phyloP scores from a whole-genome alignment of 768 basidiomycete species.

The Pulveroboletus sp. region DNA sequence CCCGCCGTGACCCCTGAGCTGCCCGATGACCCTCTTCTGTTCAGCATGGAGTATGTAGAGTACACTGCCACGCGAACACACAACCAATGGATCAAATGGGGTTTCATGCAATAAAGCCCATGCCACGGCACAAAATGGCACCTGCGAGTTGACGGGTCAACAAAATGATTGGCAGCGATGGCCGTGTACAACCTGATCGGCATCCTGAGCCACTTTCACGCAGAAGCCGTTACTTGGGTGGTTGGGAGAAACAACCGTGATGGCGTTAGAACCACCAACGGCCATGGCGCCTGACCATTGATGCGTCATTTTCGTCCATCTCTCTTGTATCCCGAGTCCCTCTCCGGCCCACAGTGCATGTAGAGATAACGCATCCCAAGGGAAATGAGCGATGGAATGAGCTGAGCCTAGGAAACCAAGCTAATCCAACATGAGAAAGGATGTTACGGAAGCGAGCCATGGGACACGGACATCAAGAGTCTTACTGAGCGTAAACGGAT shows the following conservation, averaged over 20 bases:
- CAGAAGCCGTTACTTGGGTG: constrained; percentile 22
- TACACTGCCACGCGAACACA: constrained; percentile 52
- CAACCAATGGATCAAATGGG: constrained; percentile 54
- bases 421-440: constrained; percentile 1
- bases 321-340: constrained; percentile 26
- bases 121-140: constrained; percentile 38
- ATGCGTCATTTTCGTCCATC: constrained; percentile 46
- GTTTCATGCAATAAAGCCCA: constrained; percentile 51
- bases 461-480: constrained; percentile 42
- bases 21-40: constrained; percentile 39
- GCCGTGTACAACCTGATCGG: constrained; percentile 13
- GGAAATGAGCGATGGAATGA: constrained; percentile 46
- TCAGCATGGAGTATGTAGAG: constrained; percentile 53
- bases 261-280: constrained; percentile 38
- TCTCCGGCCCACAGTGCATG: constrained; percentile 37
- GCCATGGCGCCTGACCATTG: constrained; percentile 51
- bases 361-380: constrained; percentile 36
- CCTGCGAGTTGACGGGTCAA: constrained; percentile 15
- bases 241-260: constrained; percentile 36
- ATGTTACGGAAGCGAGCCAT: constrained; percentile 2
- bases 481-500: constrained; percentile 41
- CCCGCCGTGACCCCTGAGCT: constrained; percentile 67
- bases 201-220: constrained; percentile 34
- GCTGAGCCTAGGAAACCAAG: constrained; percentile 34
- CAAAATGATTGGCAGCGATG: background rate